A percentile compares a stretch with the other conserved stretches of the same genome.
Evolutionary conservation across 176 grass and related monocot genomes (phyloP).

Genomic region (Aegilops sharonensis): DNA sequence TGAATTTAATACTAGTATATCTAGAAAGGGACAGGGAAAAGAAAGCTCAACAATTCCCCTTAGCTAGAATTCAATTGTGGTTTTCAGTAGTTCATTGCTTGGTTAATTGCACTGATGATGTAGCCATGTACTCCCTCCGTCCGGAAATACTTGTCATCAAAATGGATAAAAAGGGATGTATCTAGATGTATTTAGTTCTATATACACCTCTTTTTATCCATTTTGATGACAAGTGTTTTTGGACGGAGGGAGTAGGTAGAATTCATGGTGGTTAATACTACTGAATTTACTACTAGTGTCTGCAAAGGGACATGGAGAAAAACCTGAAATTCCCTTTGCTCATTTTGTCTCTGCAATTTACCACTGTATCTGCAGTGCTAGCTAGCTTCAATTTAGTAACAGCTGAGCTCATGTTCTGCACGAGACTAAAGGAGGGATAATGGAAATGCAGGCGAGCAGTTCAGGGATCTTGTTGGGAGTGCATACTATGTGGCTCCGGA

Average conservation of each 20-base stretch:
- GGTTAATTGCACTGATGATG: no score
- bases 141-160: no score
- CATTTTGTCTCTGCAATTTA: no score
- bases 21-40: not conserved
- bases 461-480: constrained; percentile 83
- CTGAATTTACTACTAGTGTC: not conserved
- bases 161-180: no score
- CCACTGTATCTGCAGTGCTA: not conserved
- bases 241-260: no score
- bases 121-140: no score
- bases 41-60: not conserved
- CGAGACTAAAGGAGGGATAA: not conserved
- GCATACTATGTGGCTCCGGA: constrained; percentile 90
- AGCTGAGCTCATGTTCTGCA: not conserved
- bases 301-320: not conserved
- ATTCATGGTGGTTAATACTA: not conserved
- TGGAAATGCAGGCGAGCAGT: constrained; percentile 62
- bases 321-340: no score
- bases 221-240: no score
- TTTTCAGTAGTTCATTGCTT: no score
- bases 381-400: not conserved
- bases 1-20: not conserved
- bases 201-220: no score
- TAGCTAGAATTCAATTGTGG: no score
- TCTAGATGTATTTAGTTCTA: no score